Conservation (phyloP, 331 rosid species). For the Acacia concinna region DNA sequence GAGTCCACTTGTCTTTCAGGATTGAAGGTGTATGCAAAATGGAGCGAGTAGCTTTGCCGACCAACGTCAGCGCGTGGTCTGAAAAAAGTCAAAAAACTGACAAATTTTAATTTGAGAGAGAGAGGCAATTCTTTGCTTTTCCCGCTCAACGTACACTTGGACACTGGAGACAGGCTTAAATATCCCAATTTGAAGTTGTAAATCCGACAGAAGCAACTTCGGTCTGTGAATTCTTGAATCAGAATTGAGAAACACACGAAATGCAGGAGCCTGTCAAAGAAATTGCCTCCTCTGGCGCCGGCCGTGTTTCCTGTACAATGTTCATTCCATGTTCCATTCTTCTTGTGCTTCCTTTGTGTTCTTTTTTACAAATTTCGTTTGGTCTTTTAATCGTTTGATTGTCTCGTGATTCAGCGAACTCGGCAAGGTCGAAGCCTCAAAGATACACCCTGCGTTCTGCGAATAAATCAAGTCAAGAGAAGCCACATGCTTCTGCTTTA, state of each 20-base stretch:
- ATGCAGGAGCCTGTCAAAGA: constrained; percentile 43
- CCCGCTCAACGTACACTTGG: constrained; percentile 52
- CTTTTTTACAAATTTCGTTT: background rate
- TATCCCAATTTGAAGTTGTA: background rate
- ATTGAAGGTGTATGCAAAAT: background rate
- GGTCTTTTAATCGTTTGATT: background rate
- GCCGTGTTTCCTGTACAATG: constrained; percentile 40
- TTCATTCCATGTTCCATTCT: background rate
- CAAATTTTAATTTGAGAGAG: constrained; percentile 34
- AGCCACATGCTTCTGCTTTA: constrained; percentile 37
- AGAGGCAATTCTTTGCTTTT: constrained; percentile 24
- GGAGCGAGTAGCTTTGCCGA: background rate
- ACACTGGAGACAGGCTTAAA: constrained; percentile 11
- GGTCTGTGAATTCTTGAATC: background rate
- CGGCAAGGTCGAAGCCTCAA: constrained; percentile 50
- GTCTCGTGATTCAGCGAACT: constrained; percentile 45
- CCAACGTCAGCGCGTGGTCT: background rate
- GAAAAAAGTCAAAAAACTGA: rapidly evolving
- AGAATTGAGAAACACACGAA: background rate
- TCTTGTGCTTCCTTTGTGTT: background rate
- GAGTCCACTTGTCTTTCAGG: background rate
- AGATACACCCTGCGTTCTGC: constrained; percentile 71
- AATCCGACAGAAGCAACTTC: background rate
- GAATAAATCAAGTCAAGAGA: constrained; percentile 50
- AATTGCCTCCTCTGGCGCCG: constrained; percentile 33